phyloP scores from a whole-genome alignment of 2,329 filamentous ascomycete species.

The Cylindrodendrum hubeiense region DNA sequence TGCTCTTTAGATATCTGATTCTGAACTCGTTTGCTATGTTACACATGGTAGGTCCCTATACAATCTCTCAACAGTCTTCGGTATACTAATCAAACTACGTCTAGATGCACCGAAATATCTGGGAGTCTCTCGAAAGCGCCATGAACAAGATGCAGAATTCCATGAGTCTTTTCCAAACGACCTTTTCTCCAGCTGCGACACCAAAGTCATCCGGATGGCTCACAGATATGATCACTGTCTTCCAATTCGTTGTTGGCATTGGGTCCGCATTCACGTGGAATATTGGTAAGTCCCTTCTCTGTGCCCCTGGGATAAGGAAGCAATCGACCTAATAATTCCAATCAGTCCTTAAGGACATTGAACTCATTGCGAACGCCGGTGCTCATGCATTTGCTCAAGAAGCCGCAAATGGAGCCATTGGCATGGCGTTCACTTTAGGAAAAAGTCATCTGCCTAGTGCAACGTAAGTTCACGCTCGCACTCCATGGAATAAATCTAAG shows the following conservation, averaged over 20 bases:
- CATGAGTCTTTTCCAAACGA: neutral
- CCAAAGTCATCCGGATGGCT: neutral
- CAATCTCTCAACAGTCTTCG: neutral
- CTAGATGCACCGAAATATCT: slow-evolving; percentile 4
- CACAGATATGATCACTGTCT: neutral
- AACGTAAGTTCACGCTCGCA: neutral
- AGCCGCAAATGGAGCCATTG: neutral
- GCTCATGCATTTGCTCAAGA: neutral
- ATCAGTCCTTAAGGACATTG: neutral
- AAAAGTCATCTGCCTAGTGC: neutral
- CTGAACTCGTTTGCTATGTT: slow-evolving; percentile 5
- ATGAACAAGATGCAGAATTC: slow-evolving; percentile 12
- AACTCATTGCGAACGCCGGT: neutral
- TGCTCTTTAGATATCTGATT: neutral
- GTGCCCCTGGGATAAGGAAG: neutral
- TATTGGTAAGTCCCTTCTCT: neutral
- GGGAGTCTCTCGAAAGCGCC: neutral
- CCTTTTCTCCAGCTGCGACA: neutral
- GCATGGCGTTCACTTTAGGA: neutral
- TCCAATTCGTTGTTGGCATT: neutral
- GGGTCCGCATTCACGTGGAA: neutral
- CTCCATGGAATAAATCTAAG: neutral
- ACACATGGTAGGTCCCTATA: neutral
- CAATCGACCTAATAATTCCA: neutral
- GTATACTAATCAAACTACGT: neutral